Conservation (phyloP, 257 asterid species). For the Jaltomata sinuosa region DNA sequence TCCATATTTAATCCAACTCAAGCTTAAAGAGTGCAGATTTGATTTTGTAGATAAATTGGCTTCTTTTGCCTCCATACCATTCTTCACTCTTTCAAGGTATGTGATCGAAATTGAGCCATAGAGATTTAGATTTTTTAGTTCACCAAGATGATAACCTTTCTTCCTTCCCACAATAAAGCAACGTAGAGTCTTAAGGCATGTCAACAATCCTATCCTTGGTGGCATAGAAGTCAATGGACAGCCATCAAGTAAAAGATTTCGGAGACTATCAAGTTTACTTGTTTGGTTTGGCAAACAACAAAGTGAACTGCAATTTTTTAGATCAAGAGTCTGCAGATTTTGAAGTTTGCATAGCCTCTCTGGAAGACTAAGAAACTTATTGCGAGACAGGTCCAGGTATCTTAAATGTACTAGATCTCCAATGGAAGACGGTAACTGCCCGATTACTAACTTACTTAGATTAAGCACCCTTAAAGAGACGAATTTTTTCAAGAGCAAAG, state of each 20-base stretch:
- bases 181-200: not conserved
- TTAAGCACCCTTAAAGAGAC: not conserved
- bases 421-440: not conserved
- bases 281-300: not conserved
- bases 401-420: slow-evolving; percentile 1
- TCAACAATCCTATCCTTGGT: not conserved
- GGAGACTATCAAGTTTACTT: not conserved
- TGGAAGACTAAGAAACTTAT: not conserved
- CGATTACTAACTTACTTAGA: not conserved
- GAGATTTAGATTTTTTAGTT: slow-evolving; percentile 6
- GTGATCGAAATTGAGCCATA: not conserved
- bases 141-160: not conserved
- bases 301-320: not conserved
- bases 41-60: slow-evolving; percentile 15
- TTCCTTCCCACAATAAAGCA: not conserved
- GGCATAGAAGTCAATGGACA: not conserved
- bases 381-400: slow-evolving; percentile 4
- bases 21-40: not conserved
- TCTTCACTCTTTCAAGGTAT: not conserved
- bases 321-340: slow-evolving; percentile 9
- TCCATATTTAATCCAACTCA: not conserved
- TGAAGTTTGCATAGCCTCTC: not conserved
- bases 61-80: not conserved
- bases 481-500: not conserved
- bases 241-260: not conserved